Evolutionary conservation across 352 stramenopile species (phyloP).

Genomic region (Globisporangium solare): DNA sequence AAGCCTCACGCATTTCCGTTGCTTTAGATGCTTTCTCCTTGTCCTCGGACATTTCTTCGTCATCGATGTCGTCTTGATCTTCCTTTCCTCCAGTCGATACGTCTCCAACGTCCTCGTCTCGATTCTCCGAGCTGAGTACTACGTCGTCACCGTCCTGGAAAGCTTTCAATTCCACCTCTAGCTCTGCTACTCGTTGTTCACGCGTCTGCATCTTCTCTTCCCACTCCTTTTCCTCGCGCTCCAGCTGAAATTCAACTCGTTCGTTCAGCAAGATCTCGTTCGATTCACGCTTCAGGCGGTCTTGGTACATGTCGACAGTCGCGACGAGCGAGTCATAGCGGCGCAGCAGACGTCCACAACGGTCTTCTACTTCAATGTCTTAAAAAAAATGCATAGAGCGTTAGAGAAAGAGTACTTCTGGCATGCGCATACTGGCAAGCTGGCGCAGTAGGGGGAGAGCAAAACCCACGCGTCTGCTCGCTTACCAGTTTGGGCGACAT

Average conservation of each 20-base stretch:
- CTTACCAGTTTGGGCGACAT: conserved; percentile 14
- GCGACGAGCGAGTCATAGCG: conserved; percentile 38
- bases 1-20: conserved; percentile 31
- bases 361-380: conserved; percentile 18
- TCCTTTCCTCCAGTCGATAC: neutral
- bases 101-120: neutral
- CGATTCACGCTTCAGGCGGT: conserved; percentile 24
- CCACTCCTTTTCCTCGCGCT: conserved; percentile 51
- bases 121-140: conserved; percentile 6
- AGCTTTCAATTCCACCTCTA: conserved; percentile 48
- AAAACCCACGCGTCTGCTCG: no score
- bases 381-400: neutral
- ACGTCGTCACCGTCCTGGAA: conserved; percentile 29
- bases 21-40: conserved; percentile 17
- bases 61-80: conserved; percentile 9
- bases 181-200: conserved; percentile 37
- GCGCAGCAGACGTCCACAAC: conserved; percentile 25
- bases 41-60: neutral
- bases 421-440: no score
- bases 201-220: conserved; percentile 51
- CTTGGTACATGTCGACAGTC: conserved; percentile 29
- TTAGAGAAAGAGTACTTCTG: no score
- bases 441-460: no score
- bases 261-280: conserved; percentile 48
- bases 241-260: conserved; percentile 49